These are phyloP conservation scores for Amanita molliuscula DNA, from an alignment of 768 basidiomycete genomes.

Conservation along the genomic window DNA sequence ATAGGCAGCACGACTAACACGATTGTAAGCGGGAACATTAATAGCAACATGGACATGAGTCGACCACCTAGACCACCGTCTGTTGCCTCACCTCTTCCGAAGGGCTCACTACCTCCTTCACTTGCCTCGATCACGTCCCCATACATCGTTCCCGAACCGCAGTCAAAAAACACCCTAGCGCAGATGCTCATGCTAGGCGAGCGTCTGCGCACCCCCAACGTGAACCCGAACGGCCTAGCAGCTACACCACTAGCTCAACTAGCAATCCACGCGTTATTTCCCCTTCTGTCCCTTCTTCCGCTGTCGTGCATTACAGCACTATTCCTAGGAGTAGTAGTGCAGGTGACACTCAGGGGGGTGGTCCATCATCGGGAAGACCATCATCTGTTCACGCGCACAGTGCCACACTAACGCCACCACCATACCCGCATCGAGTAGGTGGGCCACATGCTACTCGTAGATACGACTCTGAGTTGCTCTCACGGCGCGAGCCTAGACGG, in stretches of 20 bases:
- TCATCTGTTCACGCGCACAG: not conserved
- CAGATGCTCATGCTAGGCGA: conserved; percentile 71
- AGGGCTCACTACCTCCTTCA: conserved; percentile 17
- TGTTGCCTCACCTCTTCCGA: conserved; percentile 15
- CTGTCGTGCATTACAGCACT: not conserved
- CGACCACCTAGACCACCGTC: conserved; percentile 7
- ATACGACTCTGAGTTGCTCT: conserved; percentile 1
- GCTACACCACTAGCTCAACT: conserved; percentile 9
- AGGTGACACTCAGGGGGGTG: not conserved
- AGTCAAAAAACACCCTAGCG: conserved; percentile 73
- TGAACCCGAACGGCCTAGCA: conserved; percentile 30
- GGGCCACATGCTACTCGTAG: not conserved
- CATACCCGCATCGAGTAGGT: not conserved
- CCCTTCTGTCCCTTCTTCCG: not conserved
- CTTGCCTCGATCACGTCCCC: conserved; percentile 8
- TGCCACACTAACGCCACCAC: not conserved
- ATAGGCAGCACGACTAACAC: conserved; percentile 9
- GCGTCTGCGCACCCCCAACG: conserved; percentile 58
- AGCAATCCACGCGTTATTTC: conserved; percentile 1
- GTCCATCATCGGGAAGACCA: not conserved
- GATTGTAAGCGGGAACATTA: not conserved
- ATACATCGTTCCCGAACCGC: conserved; percentile 14
- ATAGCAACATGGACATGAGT: conserved; percentile 3
- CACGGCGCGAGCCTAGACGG: not conserved
- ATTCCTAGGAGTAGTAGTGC: not conserved